phyloP scores from a whole-genome alignment of 768 basidiomycete species.

The Ramaria sp. region DNA sequence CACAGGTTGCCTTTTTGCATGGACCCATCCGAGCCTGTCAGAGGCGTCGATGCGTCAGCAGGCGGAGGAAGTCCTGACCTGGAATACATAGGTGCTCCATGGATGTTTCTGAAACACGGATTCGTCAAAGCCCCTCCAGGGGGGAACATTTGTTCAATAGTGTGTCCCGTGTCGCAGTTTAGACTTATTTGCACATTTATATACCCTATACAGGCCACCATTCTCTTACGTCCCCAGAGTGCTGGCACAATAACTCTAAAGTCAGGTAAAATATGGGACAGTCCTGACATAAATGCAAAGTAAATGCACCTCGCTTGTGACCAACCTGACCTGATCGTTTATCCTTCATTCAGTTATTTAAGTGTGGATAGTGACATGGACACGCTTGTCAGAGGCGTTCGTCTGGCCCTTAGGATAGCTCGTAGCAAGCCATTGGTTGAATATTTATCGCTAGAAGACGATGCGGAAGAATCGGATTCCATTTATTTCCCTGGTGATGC shows the following conservation, averaged over 20 bases:
- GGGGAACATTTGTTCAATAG: neutral
- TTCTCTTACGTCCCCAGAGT: neutral
- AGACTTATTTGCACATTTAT: neutral
- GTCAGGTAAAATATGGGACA: slow-evolving; percentile 11
- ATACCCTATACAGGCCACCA: neutral
- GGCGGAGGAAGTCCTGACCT: neutral
- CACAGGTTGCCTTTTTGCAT: neutral
- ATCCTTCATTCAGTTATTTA: slow-evolving; percentile 11
- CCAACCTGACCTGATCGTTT: neutral
- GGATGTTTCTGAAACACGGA: neutral
- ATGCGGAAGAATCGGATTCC: slow-evolving; percentile 4
- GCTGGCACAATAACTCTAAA: slow-evolving; percentile 1
- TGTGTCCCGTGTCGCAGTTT: neutral
- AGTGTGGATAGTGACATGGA: slow-evolving; percentile 13
- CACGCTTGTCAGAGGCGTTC: slow-evolving; percentile 13
- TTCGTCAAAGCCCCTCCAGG: neutral
- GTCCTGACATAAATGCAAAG: slow-evolving; percentile 12
- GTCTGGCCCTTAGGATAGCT: slow-evolving; percentile 16
- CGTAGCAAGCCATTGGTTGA: slow-evolving; percentile 12
- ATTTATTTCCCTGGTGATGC: slow-evolving; percentile 17
- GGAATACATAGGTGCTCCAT: neutral
- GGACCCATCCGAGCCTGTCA: neutral
- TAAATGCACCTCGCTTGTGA: neutral
- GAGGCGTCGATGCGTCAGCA: neutral
- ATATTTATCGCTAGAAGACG: slow-evolving; percentile 8